phyloP scores from a whole-genome alignment of 2,329 filamentous ascomycete species.

The Geosmithia putterillii region DNA sequence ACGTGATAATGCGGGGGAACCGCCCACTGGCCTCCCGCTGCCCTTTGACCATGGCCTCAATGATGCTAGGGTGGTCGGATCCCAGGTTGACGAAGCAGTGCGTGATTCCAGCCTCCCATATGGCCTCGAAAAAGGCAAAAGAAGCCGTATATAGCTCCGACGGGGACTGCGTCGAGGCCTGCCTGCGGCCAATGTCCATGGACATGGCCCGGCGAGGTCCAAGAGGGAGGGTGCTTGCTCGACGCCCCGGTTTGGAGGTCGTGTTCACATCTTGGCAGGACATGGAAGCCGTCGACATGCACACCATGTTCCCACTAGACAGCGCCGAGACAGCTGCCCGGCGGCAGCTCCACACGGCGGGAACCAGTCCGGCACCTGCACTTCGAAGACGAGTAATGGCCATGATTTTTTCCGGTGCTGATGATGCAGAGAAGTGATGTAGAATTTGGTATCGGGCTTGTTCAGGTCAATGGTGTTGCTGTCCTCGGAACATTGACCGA shows the following conservation, averaged over 20 bases:
- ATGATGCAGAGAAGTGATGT: too few relatives aligned
- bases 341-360: background rate
- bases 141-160: slow-evolving; percentile 52
- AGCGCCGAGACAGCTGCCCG: background rate
- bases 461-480: too few relatives aligned
- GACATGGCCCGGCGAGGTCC: background rate
- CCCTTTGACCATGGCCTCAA: slow-evolving; percentile 70
- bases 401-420: background rate
- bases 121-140: slow-evolving; percentile 65
- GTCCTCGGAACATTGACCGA: too few relatives aligned
- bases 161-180: background rate
- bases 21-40: slow-evolving; percentile 51
- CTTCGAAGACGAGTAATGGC: background rate
- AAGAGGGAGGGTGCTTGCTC: background rate
- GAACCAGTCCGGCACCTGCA: background rate
- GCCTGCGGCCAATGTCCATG: background rate
- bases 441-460: too few relatives aligned
- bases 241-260: background rate
- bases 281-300: background rate
- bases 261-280: background rate
- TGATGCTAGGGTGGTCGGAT: slow-evolving; percentile 62
- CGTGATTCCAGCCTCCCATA: slow-evolving; percentile 51
- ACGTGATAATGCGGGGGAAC: slow-evolving; percentile 68
- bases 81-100: slow-evolving; percentile 52
- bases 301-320: background rate